phyloP scores from a whole-genome alignment of 2,329 filamentous ascomycete genomes.

The Fusarium acutatum region DNA sequence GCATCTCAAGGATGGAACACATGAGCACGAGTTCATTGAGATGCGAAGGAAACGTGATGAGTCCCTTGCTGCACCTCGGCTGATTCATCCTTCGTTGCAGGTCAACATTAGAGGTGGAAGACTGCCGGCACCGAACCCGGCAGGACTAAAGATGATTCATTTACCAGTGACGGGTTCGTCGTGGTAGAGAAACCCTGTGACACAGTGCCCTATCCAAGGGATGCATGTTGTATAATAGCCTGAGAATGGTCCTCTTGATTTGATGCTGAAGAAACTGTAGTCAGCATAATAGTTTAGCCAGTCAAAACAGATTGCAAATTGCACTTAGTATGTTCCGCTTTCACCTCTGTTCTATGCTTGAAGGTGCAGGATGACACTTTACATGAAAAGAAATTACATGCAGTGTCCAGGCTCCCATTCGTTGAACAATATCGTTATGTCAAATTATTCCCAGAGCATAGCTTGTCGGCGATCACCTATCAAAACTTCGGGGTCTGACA shows the following conservation, averaged over 20 bases:
- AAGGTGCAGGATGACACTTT: background rate
- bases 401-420: background rate
- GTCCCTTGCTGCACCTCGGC: slow-evolving; percentile 52
- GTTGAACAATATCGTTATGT: background rate
- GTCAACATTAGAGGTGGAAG: slow-evolving; percentile 60
- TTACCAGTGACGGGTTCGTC: slow-evolving; percentile 41
- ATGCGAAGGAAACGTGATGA: slow-evolving; percentile 55
- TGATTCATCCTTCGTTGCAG: slow-evolving; percentile 62
- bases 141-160: slow-evolving; percentile 47
- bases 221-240: background rate
- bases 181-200: background rate
- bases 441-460: background rate
- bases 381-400: fast-evolving
- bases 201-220: fast-evolving
- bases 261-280: fast-evolving
- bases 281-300: background rate
- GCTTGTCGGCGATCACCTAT: too few relatives aligned
- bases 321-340: fast-evolving
- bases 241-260: background rate
- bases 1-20: slow-evolving; percentile 55
- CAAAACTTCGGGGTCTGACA: background rate
- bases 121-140: slow-evolving; percentile 48
- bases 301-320: background rate
- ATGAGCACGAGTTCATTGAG: slow-evolving; percentile 55
- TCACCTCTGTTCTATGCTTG: background rate